Evolutionary conservation across 441 rosid genomes (phyloP), one percentile per base, ranked within the genome.

Genomic region (Caryocar brasiliense): DNA sequence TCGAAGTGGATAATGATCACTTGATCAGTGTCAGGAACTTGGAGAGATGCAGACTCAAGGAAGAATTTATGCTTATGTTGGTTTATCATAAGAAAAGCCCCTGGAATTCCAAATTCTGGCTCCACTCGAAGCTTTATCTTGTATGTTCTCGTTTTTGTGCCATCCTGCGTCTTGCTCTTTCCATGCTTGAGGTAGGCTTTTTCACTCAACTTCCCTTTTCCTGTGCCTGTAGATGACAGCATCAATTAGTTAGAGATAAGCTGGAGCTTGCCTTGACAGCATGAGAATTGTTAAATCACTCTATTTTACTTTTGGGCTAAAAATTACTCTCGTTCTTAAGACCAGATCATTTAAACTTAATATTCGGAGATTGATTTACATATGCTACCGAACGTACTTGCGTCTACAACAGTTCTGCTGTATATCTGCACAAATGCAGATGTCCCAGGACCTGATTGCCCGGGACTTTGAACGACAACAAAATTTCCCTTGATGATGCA

Each of bases 181-280:
- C 67, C 77, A 22, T 54, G 35, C 66, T 62, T 73, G 29, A 83
- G 73, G 58, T 47, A 34, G 10, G 73, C 80, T 41, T 56, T 74
- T 10, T 53, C 37, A 47, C 85, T 83, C 66, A 83, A 27, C 58
- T 54, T 71, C 51, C 85, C 87, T 61, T 50, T 73, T n/a, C 79
- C 59, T 9, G 80, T 74, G 11, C 59, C 93, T 83, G 46, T 30
- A 4, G 14, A 39, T 30, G n/a, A n/a, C n/a, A n/a, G 10, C 51
- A 60, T 30, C 15, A 22, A 18, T 10, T 36, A 23, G 43, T 40
- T 39, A 42, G 65, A 22, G 26, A 44, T 58, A 23, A 66, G 47
- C 38, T 39, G 43, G 19, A 53, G 7, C 13, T 29, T 30, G 12
- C n/a, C n/a, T n/a, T n/a, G n/a, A n/a, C n/a, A n/a, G n/a, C n/a